Percentiles rank a stretch among this genome's conserved stretches.
Evolutionary conservation across 352 stramenopile species (phyloP).

Genomic region (Phytophthora boehmeriae): DNA sequence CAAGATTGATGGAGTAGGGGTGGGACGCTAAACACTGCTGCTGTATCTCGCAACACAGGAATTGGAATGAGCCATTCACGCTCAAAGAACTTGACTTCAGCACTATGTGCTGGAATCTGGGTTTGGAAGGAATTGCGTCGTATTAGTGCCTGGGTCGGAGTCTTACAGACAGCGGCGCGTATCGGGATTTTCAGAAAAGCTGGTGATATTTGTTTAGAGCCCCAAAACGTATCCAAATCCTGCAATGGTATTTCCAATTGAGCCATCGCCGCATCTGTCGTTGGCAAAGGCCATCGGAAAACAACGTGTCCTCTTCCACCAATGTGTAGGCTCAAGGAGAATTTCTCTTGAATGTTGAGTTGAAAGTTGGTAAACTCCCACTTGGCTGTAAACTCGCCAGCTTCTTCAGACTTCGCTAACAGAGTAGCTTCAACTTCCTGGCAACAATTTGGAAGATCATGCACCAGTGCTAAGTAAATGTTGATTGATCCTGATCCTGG

Average conservation of each 20-base stretch:
- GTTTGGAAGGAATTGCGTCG: conserved; percentile 23
- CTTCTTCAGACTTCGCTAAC: background rate
- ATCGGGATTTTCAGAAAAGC: conserved; percentile 14
- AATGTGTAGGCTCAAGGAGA: conserved; percentile 22
- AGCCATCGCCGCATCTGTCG: conserved; percentile 4
- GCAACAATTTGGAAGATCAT: conserved; percentile 16
- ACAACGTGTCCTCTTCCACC: conserved; percentile 8
- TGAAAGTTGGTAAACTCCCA: conserved; percentile 20
- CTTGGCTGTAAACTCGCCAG: background rate
- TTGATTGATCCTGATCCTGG: background rate
- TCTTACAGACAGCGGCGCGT: conserved; percentile 15
- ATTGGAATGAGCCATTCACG: conserved; percentile 20
- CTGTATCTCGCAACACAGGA: conserved; percentile 21
- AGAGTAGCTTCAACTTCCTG: conserved; percentile 8
- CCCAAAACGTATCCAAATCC: conserved; percentile 1
- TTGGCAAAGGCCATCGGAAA: conserved; percentile 24
- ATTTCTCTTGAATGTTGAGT: conserved; percentile 18
- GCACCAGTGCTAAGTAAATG: conserved; percentile 17
- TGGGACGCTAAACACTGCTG: background rate
- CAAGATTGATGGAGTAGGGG: conserved; percentile 16
- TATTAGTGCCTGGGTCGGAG: conserved; percentile 26
- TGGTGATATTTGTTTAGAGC: background rate
- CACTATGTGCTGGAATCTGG: conserved; percentile 1
- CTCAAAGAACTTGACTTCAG: conserved; percentile 8
- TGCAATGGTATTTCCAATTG: conserved; percentile 11